Percentiles rank a stretch among this genome's conserved stretches.
phyloP scores from a whole-genome alignment of 108 stramenopile genomes.

The Nitzschia sp. region DNA sequence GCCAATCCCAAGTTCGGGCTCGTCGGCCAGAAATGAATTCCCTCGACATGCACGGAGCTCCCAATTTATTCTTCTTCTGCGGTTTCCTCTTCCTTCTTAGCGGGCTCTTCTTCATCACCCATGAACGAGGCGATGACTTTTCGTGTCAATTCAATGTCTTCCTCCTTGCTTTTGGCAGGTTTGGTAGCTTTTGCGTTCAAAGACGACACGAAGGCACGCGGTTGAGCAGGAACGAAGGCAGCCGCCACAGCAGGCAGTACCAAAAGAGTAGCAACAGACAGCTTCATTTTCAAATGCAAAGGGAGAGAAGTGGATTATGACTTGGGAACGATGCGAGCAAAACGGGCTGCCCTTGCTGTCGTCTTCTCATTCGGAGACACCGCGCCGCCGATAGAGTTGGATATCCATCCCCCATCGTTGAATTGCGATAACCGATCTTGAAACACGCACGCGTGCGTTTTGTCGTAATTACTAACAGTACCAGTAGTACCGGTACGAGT shows the following conservation, averaged over 20 bases:
- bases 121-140: constrained; percentile 12
- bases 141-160: constrained; percentile 67
- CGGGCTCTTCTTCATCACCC: background rate
- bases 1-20: background rate
- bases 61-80: constrained; percentile 12
- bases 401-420: too few species aligned
- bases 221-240: constrained; percentile 34
- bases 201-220: constrained; percentile 9
- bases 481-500: too few species aligned
- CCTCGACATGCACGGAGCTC: background rate
- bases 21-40: background rate
- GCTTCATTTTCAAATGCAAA: constrained; percentile 29
- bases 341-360: too few species aligned
- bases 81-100: constrained; percentile 6
- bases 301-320: too few species aligned
- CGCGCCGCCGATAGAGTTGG: too few species aligned
- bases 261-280: constrained; percentile 27
- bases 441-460: too few species aligned
- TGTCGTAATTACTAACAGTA: too few species aligned
- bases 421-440: too few species aligned
- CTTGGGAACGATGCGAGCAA: too few species aligned
- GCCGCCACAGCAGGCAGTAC: constrained; percentile 30
- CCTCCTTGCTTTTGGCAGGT: constrained; percentile 52
- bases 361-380: too few species aligned
- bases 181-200: constrained; percentile 10